phyloP scores from a whole-genome alignment of 1,139 yeast genomes.

The Chernovozyma sophiae-reginae region DNA sequence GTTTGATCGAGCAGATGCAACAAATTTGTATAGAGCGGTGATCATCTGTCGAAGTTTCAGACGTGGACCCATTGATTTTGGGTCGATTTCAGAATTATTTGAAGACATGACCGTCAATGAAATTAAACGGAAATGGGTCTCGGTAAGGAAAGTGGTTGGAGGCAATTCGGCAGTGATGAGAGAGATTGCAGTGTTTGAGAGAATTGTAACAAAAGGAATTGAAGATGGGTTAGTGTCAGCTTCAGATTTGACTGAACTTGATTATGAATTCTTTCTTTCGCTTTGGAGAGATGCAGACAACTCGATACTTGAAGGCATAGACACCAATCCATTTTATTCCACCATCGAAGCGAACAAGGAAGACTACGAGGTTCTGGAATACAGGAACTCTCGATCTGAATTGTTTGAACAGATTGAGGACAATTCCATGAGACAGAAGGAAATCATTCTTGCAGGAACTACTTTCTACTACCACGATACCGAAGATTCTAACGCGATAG shows the following conservation, averaged over 20 bases:
- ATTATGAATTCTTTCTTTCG: conserved; percentile 46
- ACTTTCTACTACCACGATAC: conserved; percentile 31
- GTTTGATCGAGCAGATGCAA: conserved; percentile 43
- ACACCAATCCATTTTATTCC: conserved; percentile 30
- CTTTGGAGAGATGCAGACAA: conserved; percentile 56
- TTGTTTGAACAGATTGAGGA: conserved; percentile 37
- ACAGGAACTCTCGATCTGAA: conserved; percentile 20
- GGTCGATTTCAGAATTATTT: conserved; percentile 45
- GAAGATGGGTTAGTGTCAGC: conserved; percentile 44
- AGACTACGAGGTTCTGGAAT: conserved; percentile 23
- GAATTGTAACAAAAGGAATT: conserved; percentile 48
- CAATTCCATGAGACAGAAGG: conserved; percentile 54
- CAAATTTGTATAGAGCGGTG: conserved; percentile 52
- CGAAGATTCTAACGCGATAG: conserved; percentile 10
- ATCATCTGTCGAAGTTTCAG: conserved; percentile 57
- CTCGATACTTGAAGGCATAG: conserved; percentile 25
- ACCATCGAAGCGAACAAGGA: conserved; percentile 23
- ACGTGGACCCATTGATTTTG: conserved; percentile 54
- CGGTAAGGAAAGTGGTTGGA: conserved; percentile 54
- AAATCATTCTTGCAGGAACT: conserved; percentile 32
- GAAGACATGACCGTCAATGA: conserved; percentile 31
- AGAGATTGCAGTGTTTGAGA: conserved; percentile 59
- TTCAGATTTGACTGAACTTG: conserved; percentile 44
- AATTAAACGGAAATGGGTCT: conserved; percentile 59
- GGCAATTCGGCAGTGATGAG: conserved; percentile 45